Conservation (phyloP, 495 filamentous ascomycete genomes). For the Oidiodendron maius region DNA sequence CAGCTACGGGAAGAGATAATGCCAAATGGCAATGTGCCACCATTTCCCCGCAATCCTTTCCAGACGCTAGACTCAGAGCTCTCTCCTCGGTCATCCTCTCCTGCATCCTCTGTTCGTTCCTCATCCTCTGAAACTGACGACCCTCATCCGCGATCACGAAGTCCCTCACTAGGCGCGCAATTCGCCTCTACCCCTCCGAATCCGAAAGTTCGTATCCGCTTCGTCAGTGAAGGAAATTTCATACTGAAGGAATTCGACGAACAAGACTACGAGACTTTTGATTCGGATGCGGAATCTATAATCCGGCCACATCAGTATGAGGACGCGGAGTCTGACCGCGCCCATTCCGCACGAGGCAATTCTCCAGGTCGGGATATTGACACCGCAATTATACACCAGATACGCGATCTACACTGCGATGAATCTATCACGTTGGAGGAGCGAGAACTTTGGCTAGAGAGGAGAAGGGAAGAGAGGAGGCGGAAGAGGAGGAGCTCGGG, state of each 20-base stretch:
- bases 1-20: conserved; percentile 19
- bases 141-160: conserved; percentile 13
- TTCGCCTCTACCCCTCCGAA: conserved; percentile 2
- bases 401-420: conserved; percentile 10
- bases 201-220: background rate
- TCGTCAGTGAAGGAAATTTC: conserved; percentile 17
- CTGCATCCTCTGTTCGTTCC: conserved; percentile 20
- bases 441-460: conserved; percentile 11
- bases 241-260: conserved; percentile 20
- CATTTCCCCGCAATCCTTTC: conserved; percentile 34
- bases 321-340: conserved; percentile 20
- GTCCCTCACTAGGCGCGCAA: conserved; percentile 9
- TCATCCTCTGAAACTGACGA: conserved; percentile 3
- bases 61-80: conserved; percentile 36
- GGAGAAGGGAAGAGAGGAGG: conserved; percentile 18
- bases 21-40: conserved; percentile 33
- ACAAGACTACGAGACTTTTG: conserved; percentile 17
- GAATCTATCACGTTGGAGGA: conserved; percentile 4
- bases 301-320: conserved; percentile 21
- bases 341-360: conserved; percentile 6
- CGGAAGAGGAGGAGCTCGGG: conserved; percentile 43
- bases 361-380: conserved; percentile 10
- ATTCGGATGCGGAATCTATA: conserved; percentile 17
- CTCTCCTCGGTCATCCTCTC: conserved; percentile 43
- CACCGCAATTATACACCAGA: conserved; percentile 1